Percentiles rank a stretch among this genome's conserved stretches.
These are phyloP conservation scores for Cadophora luteo-olivacea DNA, from an alignment of 2,329 filamentous ascomycete genomes.

Conservation along the genomic window DNA sequence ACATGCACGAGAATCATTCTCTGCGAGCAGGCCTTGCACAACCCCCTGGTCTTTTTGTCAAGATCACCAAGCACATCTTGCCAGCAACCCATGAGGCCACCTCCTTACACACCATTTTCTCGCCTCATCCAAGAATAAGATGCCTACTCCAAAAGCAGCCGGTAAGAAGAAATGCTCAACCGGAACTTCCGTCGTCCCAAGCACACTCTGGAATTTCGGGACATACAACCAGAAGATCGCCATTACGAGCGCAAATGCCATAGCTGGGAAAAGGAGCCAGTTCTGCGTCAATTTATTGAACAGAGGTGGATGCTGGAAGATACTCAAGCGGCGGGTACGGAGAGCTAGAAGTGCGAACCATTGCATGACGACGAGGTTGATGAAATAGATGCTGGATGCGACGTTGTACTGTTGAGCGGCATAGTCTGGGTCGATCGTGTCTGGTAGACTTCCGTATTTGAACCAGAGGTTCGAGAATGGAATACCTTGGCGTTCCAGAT, in stretches of 20 bases:
- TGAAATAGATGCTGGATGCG: constrained; percentile 69
- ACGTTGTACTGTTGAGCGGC: constrained; percentile 56
- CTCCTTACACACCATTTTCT: constrained; percentile 68
- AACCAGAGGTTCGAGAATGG: constrained; percentile 72
- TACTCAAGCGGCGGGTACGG: constrained; percentile 66
- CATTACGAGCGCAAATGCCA: constrained; percentile 72
- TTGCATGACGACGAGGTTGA: constrained; percentile 83
- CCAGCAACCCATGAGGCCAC: constrained; percentile 63
- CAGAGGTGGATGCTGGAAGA: constrained; percentile 75
- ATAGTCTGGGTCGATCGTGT: constrained; percentile 55
- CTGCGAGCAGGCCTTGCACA: too few species aligned
- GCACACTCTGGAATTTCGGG: constrained; percentile 64
- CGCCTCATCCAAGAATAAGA: constrained; percentile 70
- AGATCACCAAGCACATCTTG: constrained; percentile 71
- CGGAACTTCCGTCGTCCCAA: constrained; percentile 68
- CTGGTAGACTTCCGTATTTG: constrained; percentile 61
- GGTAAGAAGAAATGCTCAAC: constrained; percentile 81
- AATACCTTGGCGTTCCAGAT: constrained; percentile 66
- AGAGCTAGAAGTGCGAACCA: constrained; percentile 78
- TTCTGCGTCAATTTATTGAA: constrained; percentile 72
- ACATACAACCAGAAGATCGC: constrained; percentile 75
- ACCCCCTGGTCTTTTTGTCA: too few species aligned
- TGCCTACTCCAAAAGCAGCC: constrained; percentile 70
- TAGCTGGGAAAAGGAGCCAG: constrained; percentile 71
- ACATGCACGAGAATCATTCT: too few species aligned